Percentiles rank a stretch among this genome's conserved stretches.
Conservation (phyloP, 169 alveolate genomes). For the Plasmodium chabaudi region DNA sequence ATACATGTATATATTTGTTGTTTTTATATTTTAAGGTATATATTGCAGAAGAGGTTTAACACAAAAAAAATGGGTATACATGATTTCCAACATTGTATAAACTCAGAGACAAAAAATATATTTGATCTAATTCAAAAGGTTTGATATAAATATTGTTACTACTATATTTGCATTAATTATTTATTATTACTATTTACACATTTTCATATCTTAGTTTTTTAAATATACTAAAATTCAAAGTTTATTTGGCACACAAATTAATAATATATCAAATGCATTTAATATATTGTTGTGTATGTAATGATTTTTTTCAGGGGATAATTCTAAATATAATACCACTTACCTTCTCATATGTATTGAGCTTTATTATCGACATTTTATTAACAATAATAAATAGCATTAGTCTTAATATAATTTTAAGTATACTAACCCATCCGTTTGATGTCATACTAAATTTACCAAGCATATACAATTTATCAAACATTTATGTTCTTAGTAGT, state of each 20-base stretch:
- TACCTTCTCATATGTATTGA: slow-evolving; percentile 62
- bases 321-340: slow-evolving; percentile 71
- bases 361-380: slow-evolving; percentile 58
- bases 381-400: slow-evolving; percentile 67
- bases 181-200: slow-evolving; percentile 1
- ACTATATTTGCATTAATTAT: neutral
- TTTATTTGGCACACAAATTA: neutral
- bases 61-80: slow-evolving; percentile 52
- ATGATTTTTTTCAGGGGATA: slow-evolving; percentile 54
- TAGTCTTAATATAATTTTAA: slow-evolving; percentile 44
- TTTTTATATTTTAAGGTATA: slow-evolving; percentile 20
- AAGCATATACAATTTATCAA: slow-evolving; percentile 63
- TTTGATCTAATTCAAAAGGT: slow-evolving; percentile 74
- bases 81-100: slow-evolving; percentile 61
- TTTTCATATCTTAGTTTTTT: slow-evolving; percentile 5
- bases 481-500: slow-evolving; percentile 60
- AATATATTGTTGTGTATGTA: slow-evolving; percentile 4
- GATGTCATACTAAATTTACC: slow-evolving; percentile 72
- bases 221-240: slow-evolving; percentile 3
- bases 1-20: neutral
- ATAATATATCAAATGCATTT: neutral
- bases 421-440: slow-evolving; percentile 65
- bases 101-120: slow-evolving; percentile 63
- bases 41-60: slow-evolving; percentile 60
- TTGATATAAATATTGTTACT: slow-evolving; percentile 4